phyloP scores from a whole-genome alignment of 2,329 filamentous ascomycete genomes.

The Tolypocladium capitatum region DNA sequence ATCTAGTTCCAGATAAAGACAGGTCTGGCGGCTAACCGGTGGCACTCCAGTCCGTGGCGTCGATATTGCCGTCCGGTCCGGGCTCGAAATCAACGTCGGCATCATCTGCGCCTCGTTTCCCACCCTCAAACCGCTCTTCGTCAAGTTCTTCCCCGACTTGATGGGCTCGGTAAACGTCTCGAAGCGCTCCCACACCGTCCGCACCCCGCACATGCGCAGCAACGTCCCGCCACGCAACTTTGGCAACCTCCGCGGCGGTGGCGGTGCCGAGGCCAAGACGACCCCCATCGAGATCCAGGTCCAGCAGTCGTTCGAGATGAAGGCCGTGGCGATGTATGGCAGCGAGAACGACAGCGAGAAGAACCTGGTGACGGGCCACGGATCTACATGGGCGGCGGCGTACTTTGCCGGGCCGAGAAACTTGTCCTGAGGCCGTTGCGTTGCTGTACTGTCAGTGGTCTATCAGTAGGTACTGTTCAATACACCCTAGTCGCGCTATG shows the following conservation, averaged over 20 bases:
- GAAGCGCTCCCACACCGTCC: slow-evolving; percentile 2
- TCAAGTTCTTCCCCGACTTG: slow-evolving; percentile 11
- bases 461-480: no score
- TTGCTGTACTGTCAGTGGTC: no score
- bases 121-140: slow-evolving; percentile 18
- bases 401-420: neutral
- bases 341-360: slow-evolving; percentile 5
- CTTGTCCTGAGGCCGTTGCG: no score
- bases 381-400: neutral
- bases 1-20: no score
- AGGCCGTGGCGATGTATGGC: slow-evolving; percentile 1
- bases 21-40: no score
- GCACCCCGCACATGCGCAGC: slow-evolving; percentile 1
- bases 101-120: slow-evolving; percentile 21
- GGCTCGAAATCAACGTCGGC: slow-evolving; percentile 19
- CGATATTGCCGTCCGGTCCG: slow-evolving; percentile 15
- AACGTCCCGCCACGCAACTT: slow-evolving; percentile 1
- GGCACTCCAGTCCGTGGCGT: slow-evolving; percentile 6
- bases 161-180: slow-evolving; percentile 4
- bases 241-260: slow-evolving; percentile 1
- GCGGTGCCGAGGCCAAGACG: neutral
- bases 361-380: slow-evolving; percentile 1
- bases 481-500: no score
- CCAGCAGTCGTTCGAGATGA: slow-evolving; percentile 9
- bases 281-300: slow-evolving; percentile 3